phyloP scores from a whole-genome alignment of 192 early-diverging fungal genomes.

The Funneliformis geosporum region DNA sequence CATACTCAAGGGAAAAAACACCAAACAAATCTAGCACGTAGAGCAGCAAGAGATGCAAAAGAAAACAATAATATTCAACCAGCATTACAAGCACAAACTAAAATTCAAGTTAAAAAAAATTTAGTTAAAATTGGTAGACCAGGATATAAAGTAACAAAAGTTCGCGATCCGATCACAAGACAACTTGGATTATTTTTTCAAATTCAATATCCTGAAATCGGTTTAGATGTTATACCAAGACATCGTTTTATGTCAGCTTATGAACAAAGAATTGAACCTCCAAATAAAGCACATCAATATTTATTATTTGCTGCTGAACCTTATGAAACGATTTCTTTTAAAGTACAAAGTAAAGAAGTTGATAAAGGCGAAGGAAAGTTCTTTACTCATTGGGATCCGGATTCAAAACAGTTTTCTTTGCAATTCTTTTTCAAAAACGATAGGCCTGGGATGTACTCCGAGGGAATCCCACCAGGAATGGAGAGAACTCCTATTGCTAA shows the following conservation, averaged over 20 bases:
- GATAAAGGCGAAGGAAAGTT: constrained; percentile 84
- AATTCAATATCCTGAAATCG: constrained; percentile 93
- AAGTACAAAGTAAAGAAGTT: constrained; percentile 91
- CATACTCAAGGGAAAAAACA: constrained; percentile 99
- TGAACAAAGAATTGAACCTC: constrained; percentile 89
- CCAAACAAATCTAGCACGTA: constrained; percentile 87
- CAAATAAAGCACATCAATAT: constrained; percentile 89
- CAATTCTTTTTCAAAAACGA: constrained; percentile 91
- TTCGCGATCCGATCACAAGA: constrained; percentile 82
- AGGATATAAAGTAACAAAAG: constrained; percentile 91
- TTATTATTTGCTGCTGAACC: constrained; percentile 94
- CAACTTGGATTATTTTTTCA: constrained; percentile 93
- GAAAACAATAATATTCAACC: constrained; percentile 57
- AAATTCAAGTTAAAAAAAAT: constrained; percentile 62
- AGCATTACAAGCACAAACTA: constrained; percentile 45
- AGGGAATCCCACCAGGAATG: constrained; percentile 30
- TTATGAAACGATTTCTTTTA: constrained; percentile 93
- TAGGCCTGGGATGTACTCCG: constrained; percentile 30
- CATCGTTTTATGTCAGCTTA: constrained; percentile 97
- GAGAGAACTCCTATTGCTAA: constrained; percentile 31
- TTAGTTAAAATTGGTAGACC: constrained; percentile 95
- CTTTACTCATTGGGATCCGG: constrained; percentile 94
- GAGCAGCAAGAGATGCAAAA: constrained; percentile 84
- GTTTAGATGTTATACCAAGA: constrained; percentile 76
- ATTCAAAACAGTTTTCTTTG: constrained; percentile 81